Conservation (phyloP, 495 filamentous ascomycete genomes). For the Penicillium fimorum region DNA sequence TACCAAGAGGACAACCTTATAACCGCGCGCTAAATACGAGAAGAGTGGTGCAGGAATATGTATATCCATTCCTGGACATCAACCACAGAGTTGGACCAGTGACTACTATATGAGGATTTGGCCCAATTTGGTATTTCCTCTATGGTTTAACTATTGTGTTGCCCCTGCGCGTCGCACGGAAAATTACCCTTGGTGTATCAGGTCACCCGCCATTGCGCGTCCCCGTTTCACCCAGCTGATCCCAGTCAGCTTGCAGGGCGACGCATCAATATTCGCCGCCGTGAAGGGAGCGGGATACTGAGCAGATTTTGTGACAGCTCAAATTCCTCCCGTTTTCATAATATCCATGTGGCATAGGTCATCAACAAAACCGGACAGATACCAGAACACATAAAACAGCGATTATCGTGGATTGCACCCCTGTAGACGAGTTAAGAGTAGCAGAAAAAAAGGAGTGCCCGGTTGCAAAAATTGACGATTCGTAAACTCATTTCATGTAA, state of each 20-base stretch:
- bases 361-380: background rate
- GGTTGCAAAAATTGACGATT: background rate
- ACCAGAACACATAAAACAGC: background rate
- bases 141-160: background rate
- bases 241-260: background rate
- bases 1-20: background rate
- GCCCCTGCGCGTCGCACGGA: background rate
- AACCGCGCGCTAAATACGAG: background rate
- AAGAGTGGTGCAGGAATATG: background rate
- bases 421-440: background rate
- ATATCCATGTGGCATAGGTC: background rate
- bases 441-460: background rate
- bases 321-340: too few species aligned
- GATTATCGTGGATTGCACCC: background rate
- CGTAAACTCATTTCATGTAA: constrained; percentile 11
- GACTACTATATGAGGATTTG: background rate
- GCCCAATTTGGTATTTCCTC: background rate
- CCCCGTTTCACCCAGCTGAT: background rate
- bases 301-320: too few species aligned
- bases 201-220: background rate
- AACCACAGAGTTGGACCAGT: background rate
- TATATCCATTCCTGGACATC: background rate
- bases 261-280: too few species aligned
- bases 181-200: background rate
- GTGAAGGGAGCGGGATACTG: too few species aligned